Evolutionary conservation across 192 early-diverging fungal genomes (phyloP).

Genomic region (Umbelopsis ramanniana): DNA sequence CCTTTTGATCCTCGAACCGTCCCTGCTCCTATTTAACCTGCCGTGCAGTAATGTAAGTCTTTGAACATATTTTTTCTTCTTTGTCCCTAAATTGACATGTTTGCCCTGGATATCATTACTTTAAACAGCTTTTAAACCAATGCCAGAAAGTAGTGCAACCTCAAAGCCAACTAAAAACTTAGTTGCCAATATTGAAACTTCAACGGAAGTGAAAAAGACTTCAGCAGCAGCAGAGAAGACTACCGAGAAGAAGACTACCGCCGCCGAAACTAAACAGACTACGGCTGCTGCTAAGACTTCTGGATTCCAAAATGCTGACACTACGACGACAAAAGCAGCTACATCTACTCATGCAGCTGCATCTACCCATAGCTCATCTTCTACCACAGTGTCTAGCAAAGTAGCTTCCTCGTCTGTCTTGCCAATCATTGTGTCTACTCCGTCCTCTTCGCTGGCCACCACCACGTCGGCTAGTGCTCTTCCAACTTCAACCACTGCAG

Average conservation of each 20-base stretch:
- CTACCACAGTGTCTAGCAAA: not conserved
- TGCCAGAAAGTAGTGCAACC: not conserved
- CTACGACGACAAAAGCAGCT: not conserved
- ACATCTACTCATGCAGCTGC: not conserved
- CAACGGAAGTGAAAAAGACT: not conserved
- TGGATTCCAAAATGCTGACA: not conserved
- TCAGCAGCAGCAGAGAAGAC: not conserved
- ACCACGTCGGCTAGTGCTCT: not conserved
- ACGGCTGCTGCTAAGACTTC: not conserved
- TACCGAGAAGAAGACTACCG: not conserved
- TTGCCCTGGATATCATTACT: not conserved
- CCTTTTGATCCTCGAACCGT: conserved; percentile 17
- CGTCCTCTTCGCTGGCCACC: not conserved
- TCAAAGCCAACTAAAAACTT: not conserved
- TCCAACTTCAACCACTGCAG: not conserved
- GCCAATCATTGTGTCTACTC: not conserved
- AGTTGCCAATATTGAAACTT: not conserved
- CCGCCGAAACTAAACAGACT: not conserved
- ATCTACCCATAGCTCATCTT: not conserved
- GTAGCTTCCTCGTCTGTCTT: not conserved
- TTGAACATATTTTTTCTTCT: not conserved
- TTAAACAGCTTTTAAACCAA: not conserved
- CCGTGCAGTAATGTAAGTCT: not conserved
- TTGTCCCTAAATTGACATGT: not conserved
- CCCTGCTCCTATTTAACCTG: conserved; percentile 12